Evolutionary conservation across 108 stramenopile species (phyloP).

Genomic region (Discostella stelligeroides): DNA sequence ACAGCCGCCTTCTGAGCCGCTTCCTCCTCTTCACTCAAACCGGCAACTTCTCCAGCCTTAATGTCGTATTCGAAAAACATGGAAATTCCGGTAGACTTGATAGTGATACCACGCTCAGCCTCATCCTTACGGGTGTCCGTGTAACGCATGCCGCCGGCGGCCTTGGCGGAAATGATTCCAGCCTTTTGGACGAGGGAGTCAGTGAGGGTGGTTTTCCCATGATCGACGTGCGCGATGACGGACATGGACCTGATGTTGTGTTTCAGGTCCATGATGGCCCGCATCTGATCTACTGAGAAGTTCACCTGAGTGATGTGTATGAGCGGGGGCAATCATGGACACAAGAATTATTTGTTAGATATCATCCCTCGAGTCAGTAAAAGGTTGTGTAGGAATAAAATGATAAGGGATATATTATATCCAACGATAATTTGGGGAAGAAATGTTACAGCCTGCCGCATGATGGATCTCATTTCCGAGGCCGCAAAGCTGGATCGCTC

Average conservation of each 20-base stretch:
- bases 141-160: slow-evolving; percentile 99
- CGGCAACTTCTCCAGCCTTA: slow-evolving; percentile 84
- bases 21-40: slow-evolving; percentile 74
- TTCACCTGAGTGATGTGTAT: slow-evolving; percentile 78
- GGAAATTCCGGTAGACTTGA: slow-evolving; percentile 99
- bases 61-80: slow-evolving; percentile 99
- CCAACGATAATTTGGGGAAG: too few relatives aligned
- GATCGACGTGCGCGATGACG: slow-evolving; percentile 99
- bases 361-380: too few relatives aligned
- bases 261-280: slow-evolving; percentile 99
- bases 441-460: too few relatives aligned
- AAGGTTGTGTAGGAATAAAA: too few relatives aligned
- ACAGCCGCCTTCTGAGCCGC: slow-evolving; percentile 54
- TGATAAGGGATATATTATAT: too few relatives aligned
- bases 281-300: slow-evolving; percentile 99
- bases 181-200: slow-evolving; percentile 99
- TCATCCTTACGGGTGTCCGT: slow-evolving; percentile 99
- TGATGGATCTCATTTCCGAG: too few relatives aligned
- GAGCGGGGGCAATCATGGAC: too few relatives aligned
- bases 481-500: too few relatives aligned
- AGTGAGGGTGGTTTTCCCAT: slow-evolving; percentile 99
- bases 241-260: slow-evolving; percentile 99
- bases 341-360: too few relatives aligned
- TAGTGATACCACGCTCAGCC: slow-evolving; percentile 99
- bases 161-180: slow-evolving; percentile 99